Conservation (phyloP, 2,329 filamentous ascomycete genomes). For the Plenodomus lindquistii region DNA sequence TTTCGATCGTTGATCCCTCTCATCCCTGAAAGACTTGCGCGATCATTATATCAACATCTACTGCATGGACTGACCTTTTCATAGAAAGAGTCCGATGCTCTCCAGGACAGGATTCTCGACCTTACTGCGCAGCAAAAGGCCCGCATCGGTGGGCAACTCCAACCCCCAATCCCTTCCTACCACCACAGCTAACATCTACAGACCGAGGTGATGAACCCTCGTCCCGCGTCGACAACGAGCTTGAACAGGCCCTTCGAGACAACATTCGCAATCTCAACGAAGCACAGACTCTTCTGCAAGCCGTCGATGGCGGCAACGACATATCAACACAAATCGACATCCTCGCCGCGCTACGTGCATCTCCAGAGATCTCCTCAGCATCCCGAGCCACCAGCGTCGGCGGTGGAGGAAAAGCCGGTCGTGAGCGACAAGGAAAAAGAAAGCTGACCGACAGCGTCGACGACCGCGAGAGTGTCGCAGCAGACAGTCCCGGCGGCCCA, state of each 20-base stretch:
- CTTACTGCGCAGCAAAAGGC: slow-evolving; percentile 34
- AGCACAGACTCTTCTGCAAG: slow-evolving; percentile 49
- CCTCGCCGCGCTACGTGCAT: slow-evolving; percentile 52
- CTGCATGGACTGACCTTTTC: slow-evolving; percentile 4
- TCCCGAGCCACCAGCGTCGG: slow-evolving; percentile 44
- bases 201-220: slow-evolving; percentile 42
- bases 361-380: slow-evolving; percentile 46
- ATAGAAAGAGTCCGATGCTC: slow-evolving; percentile 36
- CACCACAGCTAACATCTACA: slow-evolving; percentile 17
- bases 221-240: slow-evolving; percentile 49
- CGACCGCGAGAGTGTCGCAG: slow-evolving; percentile 45
- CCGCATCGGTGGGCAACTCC: slow-evolving; percentile 26
- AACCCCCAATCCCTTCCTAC: not conserved
- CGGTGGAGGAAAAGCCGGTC: slow-evolving; percentile 35
- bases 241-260: slow-evolving; percentile 52
- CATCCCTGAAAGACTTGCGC: not conserved
- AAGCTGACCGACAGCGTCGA: slow-evolving; percentile 43
- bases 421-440: slow-evolving; percentile 43
- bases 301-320: slow-evolving; percentile 47
- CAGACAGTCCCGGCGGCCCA: slow-evolving; percentile 42
- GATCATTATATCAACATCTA: not conserved
- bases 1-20: not conserved
- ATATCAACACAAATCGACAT: slow-evolving; percentile 50
- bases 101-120: slow-evolving; percentile 38
- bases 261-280: slow-evolving; percentile 54